These are phyloP conservation scores for Yamadazyma philogaea DNA, from an alignment of 805 yeast genomes.

Conservation along the genomic window DNA sequence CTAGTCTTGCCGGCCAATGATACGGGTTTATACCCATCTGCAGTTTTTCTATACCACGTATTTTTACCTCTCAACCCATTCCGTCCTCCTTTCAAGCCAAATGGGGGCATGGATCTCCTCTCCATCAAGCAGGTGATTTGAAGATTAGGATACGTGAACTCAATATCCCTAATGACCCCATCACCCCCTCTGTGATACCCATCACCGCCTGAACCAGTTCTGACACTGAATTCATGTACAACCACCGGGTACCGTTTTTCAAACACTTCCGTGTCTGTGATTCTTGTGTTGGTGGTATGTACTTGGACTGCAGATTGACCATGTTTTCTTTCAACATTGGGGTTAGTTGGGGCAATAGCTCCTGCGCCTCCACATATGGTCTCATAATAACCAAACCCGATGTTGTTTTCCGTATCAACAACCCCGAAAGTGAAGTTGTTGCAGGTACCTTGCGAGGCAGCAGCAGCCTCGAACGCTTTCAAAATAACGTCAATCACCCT, in stretches of 20 bases:
- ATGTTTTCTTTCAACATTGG: conserved; percentile 1
- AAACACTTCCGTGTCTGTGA: conserved; percentile 86
- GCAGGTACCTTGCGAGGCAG: conserved; percentile 95
- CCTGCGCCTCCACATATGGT: conserved; percentile 97
- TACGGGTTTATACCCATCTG: conserved; percentile 20
- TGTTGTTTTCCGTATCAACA: conserved; percentile 51
- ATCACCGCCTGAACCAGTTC: conserved; percentile 74
- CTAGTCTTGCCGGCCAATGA: conserved; percentile 35
- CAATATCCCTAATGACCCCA: conserved; percentile 83
- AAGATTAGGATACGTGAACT: conserved; percentile 48
- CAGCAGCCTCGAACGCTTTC: conserved; percentile 83
- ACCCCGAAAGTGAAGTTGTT: conserved; percentile 91
- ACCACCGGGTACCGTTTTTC: conserved; percentile 87
- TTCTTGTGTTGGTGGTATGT: conserved; percentile 90
- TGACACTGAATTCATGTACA: conserved; percentile 64
- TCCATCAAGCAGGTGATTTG: conserved; percentile 82
- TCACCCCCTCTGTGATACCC: conserved; percentile 78
- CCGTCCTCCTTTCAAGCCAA: conserved; percentile 80
- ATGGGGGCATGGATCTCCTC: conserved; percentile 80
- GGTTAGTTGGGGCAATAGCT: conserved; percentile 78
- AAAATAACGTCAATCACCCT: conserved; percentile 86
- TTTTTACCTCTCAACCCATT: conserved; percentile 67
- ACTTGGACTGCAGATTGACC: conserved; percentile 91
- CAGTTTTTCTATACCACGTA: conserved; percentile 28
- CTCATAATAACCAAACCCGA: conserved; percentile 87